Conservation (phyloP, 2,329 filamentous ascomycete species). For the Teratosphaeria nubilosa region DNA sequence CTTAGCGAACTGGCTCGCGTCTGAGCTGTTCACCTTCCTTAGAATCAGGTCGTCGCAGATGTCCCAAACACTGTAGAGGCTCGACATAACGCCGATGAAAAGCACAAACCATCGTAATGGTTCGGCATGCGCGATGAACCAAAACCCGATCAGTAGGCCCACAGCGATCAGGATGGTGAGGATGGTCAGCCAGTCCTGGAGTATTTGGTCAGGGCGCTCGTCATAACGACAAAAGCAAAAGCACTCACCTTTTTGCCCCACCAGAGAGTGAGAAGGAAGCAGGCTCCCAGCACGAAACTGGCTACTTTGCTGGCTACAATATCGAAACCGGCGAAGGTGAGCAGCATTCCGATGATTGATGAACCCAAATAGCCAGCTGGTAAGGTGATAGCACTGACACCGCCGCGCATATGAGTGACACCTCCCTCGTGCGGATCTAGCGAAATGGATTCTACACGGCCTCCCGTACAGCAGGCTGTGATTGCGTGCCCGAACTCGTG, state of each 20-base stretch:
- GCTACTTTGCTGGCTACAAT: constrained; percentile 74
- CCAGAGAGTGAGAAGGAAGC: constrained; percentile 71
- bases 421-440: constrained; percentile 68
- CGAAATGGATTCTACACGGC: constrained; percentile 62
- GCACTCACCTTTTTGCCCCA: constrained; percentile 51
- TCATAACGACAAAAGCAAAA: background rate
- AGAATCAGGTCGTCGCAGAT: constrained; percentile 76
- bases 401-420: constrained; percentile 67
- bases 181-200: constrained; percentile 65
- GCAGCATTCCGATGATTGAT: constrained; percentile 63
- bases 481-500: constrained; percentile 72
- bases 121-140: constrained; percentile 71
- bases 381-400: constrained; percentile 58
- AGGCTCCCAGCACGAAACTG: constrained; percentile 60
- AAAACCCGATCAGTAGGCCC: constrained; percentile 60
- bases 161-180: constrained; percentile 59
- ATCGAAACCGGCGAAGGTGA: constrained; percentile 73
- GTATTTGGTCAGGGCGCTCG: background rate
- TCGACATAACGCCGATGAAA: constrained; percentile 75
- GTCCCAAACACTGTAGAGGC: constrained; percentile 73
- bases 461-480: constrained; percentile 61
- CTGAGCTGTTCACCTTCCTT: constrained; percentile 68
- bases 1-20: constrained; percentile 69
- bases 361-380: constrained; percentile 72
- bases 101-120: constrained; percentile 58